phyloP scores from a whole-genome alignment of 495 filamentous ascomycete species.

The Aspergillus haitiensis region DNA sequence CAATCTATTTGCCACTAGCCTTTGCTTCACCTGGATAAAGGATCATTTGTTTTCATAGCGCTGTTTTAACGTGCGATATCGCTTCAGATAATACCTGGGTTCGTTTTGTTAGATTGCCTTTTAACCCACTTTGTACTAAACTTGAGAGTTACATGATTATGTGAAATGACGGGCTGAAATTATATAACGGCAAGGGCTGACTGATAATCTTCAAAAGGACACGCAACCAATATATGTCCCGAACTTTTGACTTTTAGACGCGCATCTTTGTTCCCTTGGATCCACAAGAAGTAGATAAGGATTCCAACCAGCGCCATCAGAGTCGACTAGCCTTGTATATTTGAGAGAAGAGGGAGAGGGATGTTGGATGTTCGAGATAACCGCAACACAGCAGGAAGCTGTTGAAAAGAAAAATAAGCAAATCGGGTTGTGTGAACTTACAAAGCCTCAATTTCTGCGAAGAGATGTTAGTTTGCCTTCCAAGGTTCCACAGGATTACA shows the following conservation, averaged over 20 bases:
- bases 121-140: slow-evolving; percentile 11
- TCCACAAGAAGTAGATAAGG: slow-evolving; percentile 3
- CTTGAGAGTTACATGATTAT: slow-evolving; percentile 27
- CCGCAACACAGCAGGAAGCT: neutral
- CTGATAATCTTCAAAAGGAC: neutral
- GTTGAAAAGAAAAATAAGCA: neutral
- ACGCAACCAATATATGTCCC: neutral
- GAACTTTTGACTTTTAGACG: too few species aligned
- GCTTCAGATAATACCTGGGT: slow-evolving; percentile 87
- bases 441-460: slow-evolving; percentile 83
- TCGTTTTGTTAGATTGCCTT: slow-evolving; percentile 20
- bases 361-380: neutral
- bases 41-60: slow-evolving; percentile 63
- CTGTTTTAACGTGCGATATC: slow-evolving; percentile 83
- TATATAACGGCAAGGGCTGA: slow-evolving; percentile 5
- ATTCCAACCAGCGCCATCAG: neutral
- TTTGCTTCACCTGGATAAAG: slow-evolving; percentile 15
- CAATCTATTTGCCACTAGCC: slow-evolving; percentile 14
- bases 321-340: neutral
- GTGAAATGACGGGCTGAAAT: slow-evolving; percentile 9
- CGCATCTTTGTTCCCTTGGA: neutral
- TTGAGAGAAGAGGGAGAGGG: neutral
- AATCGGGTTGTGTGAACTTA: slow-evolving; percentile 49
- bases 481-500: neutral
- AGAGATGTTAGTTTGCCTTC: slow-evolving; percentile 4